These are phyloP conservation scores for Boletus insuetus DNA, from an alignment of 768 basidiomycete genomes.

Conservation along the genomic window DNA sequence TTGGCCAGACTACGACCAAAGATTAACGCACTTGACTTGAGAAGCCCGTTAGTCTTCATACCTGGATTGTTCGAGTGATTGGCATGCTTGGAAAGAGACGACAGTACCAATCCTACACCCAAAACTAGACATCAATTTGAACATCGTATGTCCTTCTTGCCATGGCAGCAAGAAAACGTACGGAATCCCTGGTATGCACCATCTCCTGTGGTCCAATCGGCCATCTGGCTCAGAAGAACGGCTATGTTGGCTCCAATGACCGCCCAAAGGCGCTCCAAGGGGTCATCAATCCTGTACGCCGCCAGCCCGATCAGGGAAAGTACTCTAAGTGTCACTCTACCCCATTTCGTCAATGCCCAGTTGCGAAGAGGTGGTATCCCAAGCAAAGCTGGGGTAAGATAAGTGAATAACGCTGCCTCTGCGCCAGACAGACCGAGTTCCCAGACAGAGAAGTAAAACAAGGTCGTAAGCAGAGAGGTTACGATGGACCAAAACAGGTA, in stretches of 20 bases:
- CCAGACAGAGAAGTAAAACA: slow-evolving; percentile 95
- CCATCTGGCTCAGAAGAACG: slow-evolving; percentile 47
- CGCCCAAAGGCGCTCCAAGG: slow-evolving; percentile 51
- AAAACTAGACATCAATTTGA: slow-evolving; percentile 45
- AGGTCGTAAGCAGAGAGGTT: slow-evolving; percentile 71
- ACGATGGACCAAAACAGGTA: slow-evolving; percentile 83
- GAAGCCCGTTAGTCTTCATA: slow-evolving; percentile 20
- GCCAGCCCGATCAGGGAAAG: slow-evolving; percentile 52
- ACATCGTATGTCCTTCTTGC: not conserved
- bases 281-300: slow-evolving; percentile 50
- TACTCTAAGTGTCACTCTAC: slow-evolving; percentile 47
- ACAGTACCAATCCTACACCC: slow-evolving; percentile 61
- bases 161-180: slow-evolving; percentile 31
- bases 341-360: slow-evolving; percentile 47
- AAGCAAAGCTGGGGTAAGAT: slow-evolving; percentile 68
- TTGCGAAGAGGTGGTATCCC: slow-evolving; percentile 41
- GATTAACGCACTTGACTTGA: not conserved
- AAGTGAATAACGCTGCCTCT: slow-evolving; percentile 70
- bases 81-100: slow-evolving; percentile 69
- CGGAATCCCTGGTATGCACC: slow-evolving; percentile 47
- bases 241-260: slow-evolving; percentile 55
- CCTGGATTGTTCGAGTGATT: slow-evolving; percentile 83
- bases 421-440: slow-evolving; percentile 81
- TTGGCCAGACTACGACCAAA: slow-evolving; percentile 64
- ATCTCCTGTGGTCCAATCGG: slow-evolving; percentile 50